These are phyloP conservation scores for Pichia sporocuriosa DNA, from an alignment of 805 yeast species.

Conservation along the genomic window DNA sequence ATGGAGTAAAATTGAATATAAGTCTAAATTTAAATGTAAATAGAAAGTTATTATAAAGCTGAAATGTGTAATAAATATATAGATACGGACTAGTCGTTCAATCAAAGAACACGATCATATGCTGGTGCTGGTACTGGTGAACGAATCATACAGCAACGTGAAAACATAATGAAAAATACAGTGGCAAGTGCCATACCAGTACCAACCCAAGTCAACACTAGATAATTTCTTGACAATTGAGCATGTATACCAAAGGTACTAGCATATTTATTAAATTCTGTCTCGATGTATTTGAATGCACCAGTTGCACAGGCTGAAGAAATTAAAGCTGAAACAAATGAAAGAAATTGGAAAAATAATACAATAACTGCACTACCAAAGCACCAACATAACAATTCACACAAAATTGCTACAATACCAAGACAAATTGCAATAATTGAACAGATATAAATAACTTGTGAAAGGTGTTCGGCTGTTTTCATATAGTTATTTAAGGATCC, in stretches of 20 bases:
- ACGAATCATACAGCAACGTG: constrained; percentile 9
- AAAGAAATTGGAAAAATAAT: constrained; percentile 26
- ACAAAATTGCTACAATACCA: constrained; percentile 36
- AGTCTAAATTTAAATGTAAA: too few species aligned
- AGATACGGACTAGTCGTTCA: background rate
- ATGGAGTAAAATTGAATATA: too few species aligned
- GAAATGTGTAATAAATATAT: background rate
- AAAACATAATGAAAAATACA: constrained; percentile 14
- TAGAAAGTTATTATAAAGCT: too few species aligned
- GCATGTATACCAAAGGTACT: constrained; percentile 50
- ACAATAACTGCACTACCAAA: constrained; percentile 7
- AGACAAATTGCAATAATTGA: constrained; percentile 42
- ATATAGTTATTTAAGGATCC: constrained; percentile 41
- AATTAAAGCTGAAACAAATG: constrained; percentile 15
- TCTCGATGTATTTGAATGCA: constrained; percentile 42
- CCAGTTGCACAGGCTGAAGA: constrained; percentile 43
- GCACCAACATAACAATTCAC: constrained; percentile 33
- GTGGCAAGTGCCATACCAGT: constrained; percentile 15
- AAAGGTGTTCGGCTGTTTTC: constrained; percentile 37
- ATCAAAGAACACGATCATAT: constrained; percentile 6
- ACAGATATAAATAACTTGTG: constrained; percentile 54
- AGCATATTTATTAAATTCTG: constrained; percentile 43
- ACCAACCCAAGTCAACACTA: constrained; percentile 26
- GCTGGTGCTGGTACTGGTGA: constrained; percentile 5
- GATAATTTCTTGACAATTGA: constrained; percentile 27